Evolutionary conservation across 257 asterid genomes (phyloP).

Genomic region (Solanum okadae): DNA sequence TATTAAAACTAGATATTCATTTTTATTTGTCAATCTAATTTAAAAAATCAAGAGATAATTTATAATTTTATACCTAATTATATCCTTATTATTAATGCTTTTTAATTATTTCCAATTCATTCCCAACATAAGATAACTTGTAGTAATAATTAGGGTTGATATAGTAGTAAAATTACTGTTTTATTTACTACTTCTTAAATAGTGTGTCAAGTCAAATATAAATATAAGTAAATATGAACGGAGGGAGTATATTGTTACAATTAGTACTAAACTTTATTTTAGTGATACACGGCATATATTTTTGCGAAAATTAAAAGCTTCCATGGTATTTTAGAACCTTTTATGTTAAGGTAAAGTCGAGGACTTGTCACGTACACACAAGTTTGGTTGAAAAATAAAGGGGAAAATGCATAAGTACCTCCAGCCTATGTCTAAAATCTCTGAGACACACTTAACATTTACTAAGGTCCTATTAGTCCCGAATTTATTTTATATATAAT

Average conservation of each 20-base stretch:
- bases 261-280: neutral
- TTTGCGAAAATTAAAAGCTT: neutral
- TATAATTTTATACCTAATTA: neutral
- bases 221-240: too few species aligned
- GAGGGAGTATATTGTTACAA: neutral
- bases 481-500: too few species aligned
- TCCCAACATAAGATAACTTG: neutral
- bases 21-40: neutral
- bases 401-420: too few species aligned
- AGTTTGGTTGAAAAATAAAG: neutral
- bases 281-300: neutral
- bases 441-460: too few species aligned
- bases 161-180: neutral
- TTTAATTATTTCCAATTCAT: neutral
- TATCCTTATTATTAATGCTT: neutral
- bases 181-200: too few species aligned
- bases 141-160: neutral
- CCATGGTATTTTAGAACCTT: neutral
- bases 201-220: neutral
- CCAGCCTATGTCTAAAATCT: accelerated
- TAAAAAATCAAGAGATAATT: neutral
- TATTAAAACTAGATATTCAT: neutral
- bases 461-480: too few species aligned
- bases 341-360: neutral
- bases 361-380: neutral